Evolutionary conservation across 1,284 basidiomycete species (phyloP).

Genomic region (Phlebopus sp.): DNA sequence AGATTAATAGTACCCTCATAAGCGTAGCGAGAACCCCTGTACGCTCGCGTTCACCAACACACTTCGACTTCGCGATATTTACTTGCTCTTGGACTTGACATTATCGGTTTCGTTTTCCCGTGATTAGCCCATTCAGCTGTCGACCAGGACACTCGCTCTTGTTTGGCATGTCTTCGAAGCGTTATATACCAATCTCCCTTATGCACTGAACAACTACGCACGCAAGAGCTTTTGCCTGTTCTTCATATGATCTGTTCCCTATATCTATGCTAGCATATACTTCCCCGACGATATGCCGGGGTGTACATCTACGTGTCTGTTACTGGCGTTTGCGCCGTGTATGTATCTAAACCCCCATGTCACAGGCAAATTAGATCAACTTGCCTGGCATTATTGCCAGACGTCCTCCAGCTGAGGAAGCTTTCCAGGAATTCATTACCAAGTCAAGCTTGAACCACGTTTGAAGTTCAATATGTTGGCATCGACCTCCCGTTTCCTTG

Average conservation of each 20-base stretch:
- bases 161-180: conserved; percentile 3
- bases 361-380: neutral
- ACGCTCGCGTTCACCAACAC: conserved; percentile 4
- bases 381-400: too few relatives aligned
- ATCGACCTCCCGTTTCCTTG: too few relatives aligned
- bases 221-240: conserved; percentile 3
- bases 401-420: too few relatives aligned
- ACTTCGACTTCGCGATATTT: conserved; percentile 7
- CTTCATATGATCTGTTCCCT: conserved; percentile 11
- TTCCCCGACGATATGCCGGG: conserved; percentile 10
- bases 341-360: conserved; percentile 11
- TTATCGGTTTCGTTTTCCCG: conserved; percentile 7
- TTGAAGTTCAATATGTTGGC: too few relatives aligned
- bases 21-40: conserved; percentile 6
- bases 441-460: too few relatives aligned
- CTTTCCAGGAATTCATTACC: too few relatives aligned
- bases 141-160: conserved; percentile 8
- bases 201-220: conserved; percentile 5
- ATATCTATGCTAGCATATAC: conserved; percentile 17
- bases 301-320: conserved; percentile 20
- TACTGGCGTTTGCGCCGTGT: conserved; percentile 11
- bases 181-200: conserved; percentile 3
- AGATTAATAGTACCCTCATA: conserved; percentile 20
- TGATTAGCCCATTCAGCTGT: conserved; percentile 6
- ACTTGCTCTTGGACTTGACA: conserved; percentile 14